Percentiles rank a stretch among this genome's conserved stretches.
Evolutionary conservation across 805 yeast species (phyloP).

Genomic region (Saccharomycopsis amapae): DNA sequence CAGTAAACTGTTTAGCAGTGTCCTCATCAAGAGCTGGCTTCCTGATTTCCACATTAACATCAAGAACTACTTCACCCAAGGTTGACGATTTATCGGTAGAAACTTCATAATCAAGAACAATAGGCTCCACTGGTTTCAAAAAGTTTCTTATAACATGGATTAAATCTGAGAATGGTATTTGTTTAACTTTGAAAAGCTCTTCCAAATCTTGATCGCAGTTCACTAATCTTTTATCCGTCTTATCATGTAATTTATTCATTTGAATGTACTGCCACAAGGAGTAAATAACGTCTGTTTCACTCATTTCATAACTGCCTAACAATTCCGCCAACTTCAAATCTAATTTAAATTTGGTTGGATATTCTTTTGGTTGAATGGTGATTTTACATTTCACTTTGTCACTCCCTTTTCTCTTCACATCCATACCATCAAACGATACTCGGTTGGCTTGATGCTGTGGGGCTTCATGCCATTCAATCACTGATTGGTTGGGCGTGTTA

Average conservation of each 20-base stretch:
- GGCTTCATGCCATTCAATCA: conserved; percentile 89
- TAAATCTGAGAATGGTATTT: conserved; percentile 56
- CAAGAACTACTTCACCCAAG: conserved; percentile 73
- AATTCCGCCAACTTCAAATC: conserved; percentile 61
- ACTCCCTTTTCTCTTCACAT: conserved; percentile 72
- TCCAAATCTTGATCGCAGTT: conserved; percentile 43
- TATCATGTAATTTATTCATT: conserved; percentile 54
- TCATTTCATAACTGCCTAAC: conserved; percentile 68
- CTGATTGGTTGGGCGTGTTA: conserved; percentile 22
- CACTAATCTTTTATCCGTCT: conserved; percentile 47
- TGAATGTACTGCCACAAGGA: conserved; percentile 74
- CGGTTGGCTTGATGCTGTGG: conserved; percentile 29
- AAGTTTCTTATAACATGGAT: conserved; percentile 63
- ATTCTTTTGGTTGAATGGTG: conserved; percentile 74
- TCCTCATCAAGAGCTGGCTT: conserved; percentile 31
- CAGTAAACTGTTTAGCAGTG: conserved; percentile 28
- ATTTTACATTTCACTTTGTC: conserved; percentile 60
- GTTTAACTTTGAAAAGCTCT: conserved; percentile 39
- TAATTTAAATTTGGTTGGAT: conserved; percentile 58
- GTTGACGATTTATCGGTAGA: conserved; percentile 72
- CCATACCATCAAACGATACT: conserved; percentile 80
- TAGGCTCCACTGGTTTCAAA: conserved; percentile 71
- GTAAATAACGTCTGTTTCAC: conserved; percentile 80
- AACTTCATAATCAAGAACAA: conserved; percentile 65
- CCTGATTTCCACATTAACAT: conserved; percentile 54